Evolutionary conservation across 768 basidiomycete genomes (phyloP).

Genomic region (Amyloporia xantha): DNA sequence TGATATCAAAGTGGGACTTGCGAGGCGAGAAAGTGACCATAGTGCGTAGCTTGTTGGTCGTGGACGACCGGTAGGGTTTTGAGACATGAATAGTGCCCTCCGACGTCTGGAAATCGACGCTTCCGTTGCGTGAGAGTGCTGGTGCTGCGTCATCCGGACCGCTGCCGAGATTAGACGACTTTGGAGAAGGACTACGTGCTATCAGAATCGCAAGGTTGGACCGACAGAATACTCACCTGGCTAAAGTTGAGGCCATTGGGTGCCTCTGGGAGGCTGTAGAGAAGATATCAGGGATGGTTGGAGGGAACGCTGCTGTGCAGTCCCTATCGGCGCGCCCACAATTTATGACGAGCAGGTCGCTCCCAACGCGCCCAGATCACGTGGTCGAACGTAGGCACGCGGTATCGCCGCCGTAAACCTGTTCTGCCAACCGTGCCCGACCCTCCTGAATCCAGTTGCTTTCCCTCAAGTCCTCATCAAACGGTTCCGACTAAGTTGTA

Average conservation of each 20-base stretch:
- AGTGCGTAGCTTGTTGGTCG: constrained; percentile 73
- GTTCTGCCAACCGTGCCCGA: not conserved
- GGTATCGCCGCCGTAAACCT: not conserved
- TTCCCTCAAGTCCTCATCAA: not conserved
- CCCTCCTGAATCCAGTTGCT: not conserved
- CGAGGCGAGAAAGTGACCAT: constrained; percentile 84
- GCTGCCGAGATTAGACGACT: no score
- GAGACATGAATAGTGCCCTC: constrained; percentile 70
- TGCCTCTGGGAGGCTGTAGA: no score
- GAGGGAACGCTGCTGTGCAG: not conserved
- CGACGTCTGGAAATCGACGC: constrained; percentile 29
- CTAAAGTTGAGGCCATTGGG: no score
- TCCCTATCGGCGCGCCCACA: constrained; percentile 6
- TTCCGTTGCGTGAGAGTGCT: not conserved
- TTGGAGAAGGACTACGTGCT: no score
- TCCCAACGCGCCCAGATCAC: not conserved
- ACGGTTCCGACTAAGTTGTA: no score
- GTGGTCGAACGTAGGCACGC: not conserved
- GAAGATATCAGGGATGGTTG: no score
- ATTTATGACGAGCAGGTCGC: not conserved
- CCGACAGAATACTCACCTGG: no score
- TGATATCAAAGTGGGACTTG: constrained; percentile 77
- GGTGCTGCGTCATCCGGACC: not conserved
- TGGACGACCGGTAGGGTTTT: constrained; percentile 65
- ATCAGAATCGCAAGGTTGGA: no score